Evolutionary conservation across 2,329 filamentous ascomycete species (phyloP).

Genomic region (Ophiobolus disseminans): DNA sequence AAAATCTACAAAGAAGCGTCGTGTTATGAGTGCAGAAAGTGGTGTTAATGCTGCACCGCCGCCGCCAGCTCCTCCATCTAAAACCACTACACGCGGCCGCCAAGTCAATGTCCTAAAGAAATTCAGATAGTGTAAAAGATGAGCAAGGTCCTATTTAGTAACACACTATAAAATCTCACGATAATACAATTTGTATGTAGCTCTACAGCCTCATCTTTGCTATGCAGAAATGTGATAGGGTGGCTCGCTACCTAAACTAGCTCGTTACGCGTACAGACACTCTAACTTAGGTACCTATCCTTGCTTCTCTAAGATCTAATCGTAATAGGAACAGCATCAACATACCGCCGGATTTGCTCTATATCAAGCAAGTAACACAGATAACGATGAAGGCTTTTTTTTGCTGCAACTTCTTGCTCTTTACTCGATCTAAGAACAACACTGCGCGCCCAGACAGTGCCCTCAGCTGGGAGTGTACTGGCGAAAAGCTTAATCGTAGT

Average conservation of each 20-base stretch:
- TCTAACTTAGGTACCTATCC: neutral
- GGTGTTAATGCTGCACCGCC: neutral
- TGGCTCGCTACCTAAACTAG: neutral
- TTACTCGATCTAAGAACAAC: too few species aligned
- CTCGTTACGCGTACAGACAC: neutral
- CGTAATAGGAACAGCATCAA: too few species aligned
- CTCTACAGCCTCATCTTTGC: neutral
- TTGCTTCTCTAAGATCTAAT: too few species aligned
- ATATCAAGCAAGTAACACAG: too few species aligned
- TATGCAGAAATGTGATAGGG: neutral
- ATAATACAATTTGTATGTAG: neutral
- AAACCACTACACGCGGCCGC: slow-evolving; percentile 5
- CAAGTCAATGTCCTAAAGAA: neutral
- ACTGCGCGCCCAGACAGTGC: too few species aligned
- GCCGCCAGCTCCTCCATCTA: slow-evolving; percentile 49
- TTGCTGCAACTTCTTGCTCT: too few species aligned
- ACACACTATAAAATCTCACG: neutral
- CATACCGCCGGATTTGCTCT: too few species aligned
- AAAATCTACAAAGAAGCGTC: slow-evolving; percentile 2
- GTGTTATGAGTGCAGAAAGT: neutral
- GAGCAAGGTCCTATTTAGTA: neutral
- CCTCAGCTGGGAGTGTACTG: too few species aligned
- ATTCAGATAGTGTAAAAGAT: neutral
- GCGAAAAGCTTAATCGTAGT: too few species aligned
- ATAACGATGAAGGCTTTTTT: too few species aligned